A percentile compares a stretch with the other conserved stretches of the same genome.
Evolutionary conservation across 2,329 filamentous ascomycete genomes (phyloP).

Genomic region (Botrytis pseudocinerea): DNA sequence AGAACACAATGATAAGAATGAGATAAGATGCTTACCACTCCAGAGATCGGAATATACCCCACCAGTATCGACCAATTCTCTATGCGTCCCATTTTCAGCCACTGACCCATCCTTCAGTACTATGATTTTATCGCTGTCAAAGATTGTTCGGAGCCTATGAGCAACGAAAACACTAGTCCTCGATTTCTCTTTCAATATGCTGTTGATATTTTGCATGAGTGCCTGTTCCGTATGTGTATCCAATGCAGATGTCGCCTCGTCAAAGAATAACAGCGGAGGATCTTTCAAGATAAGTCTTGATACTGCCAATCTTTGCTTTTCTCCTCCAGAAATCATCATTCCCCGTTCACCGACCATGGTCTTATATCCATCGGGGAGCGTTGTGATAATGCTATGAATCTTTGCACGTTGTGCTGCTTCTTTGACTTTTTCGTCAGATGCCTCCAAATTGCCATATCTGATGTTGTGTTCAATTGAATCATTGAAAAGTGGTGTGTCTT

Average conservation of each 20-base stretch:
- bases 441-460: constrained; percentile 81
- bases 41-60: constrained; percentile 88
- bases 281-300: constrained; percentile 84
- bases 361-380: constrained; percentile 83
- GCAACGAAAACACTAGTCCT: constrained; percentile 95
- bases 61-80: constrained; percentile 73
- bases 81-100: constrained; percentile 87
- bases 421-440: constrained; percentile 69
- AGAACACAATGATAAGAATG: constrained; percentile 12
- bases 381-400: constrained; percentile 78
- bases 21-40: constrained; percentile 63
- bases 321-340: constrained; percentile 94
- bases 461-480: constrained; percentile 96
- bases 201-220: constrained; percentile 88
- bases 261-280: constrained; percentile 87
- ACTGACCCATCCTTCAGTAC: constrained; percentile 82
- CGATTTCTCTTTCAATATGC: constrained; percentile 82
- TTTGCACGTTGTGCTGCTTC: constrained; percentile 79
- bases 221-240: constrained; percentile 94
- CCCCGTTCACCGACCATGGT: constrained; percentile 93
- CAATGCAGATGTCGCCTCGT: constrained; percentile 88
- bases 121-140: constrained; percentile 89
- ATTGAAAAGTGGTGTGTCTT: constrained; percentile 97
- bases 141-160: constrained; percentile 88
- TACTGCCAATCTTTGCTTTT: constrained; percentile 88